These are phyloP conservation scores for Chamaecyparis obtusa DNA, from an alignment of 75 land plant species.

Conservation along the genomic window DNA sequence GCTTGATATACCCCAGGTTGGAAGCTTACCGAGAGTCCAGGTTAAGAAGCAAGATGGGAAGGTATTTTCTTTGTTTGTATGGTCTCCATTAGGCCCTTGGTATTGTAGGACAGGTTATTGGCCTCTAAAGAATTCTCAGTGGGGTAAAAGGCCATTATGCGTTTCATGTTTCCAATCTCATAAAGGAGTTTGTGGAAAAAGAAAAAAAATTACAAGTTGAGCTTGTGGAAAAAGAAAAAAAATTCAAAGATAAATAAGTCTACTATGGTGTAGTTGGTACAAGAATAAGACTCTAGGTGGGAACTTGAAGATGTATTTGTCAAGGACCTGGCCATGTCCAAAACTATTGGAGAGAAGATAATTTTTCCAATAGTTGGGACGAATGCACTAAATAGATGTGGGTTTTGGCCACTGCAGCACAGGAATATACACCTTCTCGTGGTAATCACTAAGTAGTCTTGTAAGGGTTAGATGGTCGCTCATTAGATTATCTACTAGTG, in stretches of 20 bases:
- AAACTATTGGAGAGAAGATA: background rate
- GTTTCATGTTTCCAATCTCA: background rate
- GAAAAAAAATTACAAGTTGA: too few species aligned
- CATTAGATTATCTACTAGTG: background rate
- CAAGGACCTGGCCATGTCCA: background rate
- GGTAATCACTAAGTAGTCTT: background rate
- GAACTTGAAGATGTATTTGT: background rate
- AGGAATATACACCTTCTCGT: background rate
- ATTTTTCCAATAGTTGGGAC: background rate
- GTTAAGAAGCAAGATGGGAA: background rate
- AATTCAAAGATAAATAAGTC: background rate
- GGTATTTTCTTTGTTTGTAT: too few species aligned
- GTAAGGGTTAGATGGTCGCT: background rate
- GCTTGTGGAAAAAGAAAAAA: too few species aligned
- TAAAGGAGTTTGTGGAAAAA: background rate
- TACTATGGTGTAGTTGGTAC: background rate
- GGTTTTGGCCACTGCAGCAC: background rate
- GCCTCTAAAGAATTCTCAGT: background rate
- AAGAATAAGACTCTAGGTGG: background rate
- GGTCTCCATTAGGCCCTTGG: background rate
- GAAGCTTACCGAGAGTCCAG: background rate
- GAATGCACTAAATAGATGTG: background rate
- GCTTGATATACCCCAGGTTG: background rate
- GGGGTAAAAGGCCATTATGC: background rate
- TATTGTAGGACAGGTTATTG: background rate